phyloP scores from a whole-genome alignment of 1,284 basidiomycete genomes.

The Calocybe gambosa region DNA sequence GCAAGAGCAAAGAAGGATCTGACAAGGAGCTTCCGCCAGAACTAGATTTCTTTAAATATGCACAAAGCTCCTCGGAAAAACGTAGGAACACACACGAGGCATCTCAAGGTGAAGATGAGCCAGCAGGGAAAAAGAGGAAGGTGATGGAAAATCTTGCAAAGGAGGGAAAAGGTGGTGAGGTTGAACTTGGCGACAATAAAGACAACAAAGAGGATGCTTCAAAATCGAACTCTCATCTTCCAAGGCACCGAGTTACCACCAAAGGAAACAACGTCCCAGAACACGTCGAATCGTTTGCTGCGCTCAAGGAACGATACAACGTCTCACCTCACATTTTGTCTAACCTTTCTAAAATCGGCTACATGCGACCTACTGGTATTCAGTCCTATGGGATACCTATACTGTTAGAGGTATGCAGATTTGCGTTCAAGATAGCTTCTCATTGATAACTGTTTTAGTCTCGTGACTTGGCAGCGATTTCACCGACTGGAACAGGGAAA shows the following conservation, averaged over 20 bases:
- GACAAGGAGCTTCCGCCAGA: conserved; percentile 62
- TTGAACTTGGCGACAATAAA: background rate
- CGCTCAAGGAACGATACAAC: conserved; percentile 48
- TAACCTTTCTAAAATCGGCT: conserved; percentile 59
- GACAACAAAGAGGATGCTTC: conserved; percentile 18
- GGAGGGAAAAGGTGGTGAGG: conserved; percentile 19
- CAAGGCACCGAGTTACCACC: conserved; percentile 56
- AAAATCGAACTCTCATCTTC: conserved; percentile 18
- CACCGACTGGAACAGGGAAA: conserved; percentile 94
- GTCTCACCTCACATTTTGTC: conserved; percentile 51
- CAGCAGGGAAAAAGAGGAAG: conserved; percentile 33
- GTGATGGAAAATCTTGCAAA: conserved; percentile 22
- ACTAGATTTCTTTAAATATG: conserved; percentile 88
- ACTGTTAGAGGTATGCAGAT: conserved; percentile 52
- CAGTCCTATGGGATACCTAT: conserved; percentile 73
- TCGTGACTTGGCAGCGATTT: conserved; percentile 85
- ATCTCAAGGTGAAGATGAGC: conserved; percentile 18
- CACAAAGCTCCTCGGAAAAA: conserved; percentile 48
- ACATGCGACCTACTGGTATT: conserved; percentile 62
- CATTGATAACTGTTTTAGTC: conserved; percentile 29
- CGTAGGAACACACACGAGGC: conserved; percentile 28
- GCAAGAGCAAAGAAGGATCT: background rate
- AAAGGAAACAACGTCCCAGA: conserved; percentile 65
- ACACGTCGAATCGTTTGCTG: conserved; percentile 53
- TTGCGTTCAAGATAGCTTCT: background rate